Percentiles rank a stretch among this genome's conserved stretches.
phyloP scores from a whole-genome alignment of 176 grass and related monocot genomes.

The Ampelocalamus luodianensis region DNA sequence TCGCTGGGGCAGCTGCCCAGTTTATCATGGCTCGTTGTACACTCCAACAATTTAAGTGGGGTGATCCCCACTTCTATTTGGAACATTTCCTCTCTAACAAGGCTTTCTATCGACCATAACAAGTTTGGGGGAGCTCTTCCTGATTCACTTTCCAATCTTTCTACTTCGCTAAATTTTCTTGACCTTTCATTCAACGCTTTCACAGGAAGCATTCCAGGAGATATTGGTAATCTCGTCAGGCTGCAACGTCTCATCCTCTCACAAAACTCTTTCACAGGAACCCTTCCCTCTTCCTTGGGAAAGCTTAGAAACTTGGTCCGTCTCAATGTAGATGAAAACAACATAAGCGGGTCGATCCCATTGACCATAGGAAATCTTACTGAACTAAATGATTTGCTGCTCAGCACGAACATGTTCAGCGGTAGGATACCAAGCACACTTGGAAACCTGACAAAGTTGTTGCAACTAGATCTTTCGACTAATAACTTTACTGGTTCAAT shows the following conservation, averaged over 20 bases:
- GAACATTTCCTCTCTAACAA: constrained; percentile 25
- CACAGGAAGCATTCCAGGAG: constrained; percentile 23
- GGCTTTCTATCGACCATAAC: not conserved
- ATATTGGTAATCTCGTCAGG: constrained; percentile 31
- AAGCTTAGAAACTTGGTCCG: constrained; percentile 2
- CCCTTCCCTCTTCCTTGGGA: constrained; percentile 41
- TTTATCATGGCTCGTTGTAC: not conserved
- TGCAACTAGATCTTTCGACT: not conserved
- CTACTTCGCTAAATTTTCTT: not conserved
- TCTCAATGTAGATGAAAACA: not conserved
- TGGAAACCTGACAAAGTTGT: constrained; percentile 26
- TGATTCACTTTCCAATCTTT: constrained; percentile 36
- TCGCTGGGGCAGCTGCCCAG: constrained; percentile 9
- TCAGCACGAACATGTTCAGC: not conserved
- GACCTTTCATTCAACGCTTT: not conserved
- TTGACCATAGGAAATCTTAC: constrained; percentile 37
- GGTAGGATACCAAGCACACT: constrained; percentile 43
- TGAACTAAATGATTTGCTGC: constrained; percentile 28
- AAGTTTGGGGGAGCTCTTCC: constrained; percentile 37
- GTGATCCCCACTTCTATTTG: constrained; percentile 34
- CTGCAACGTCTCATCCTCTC: not conserved
- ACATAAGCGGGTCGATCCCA: constrained; percentile 15
- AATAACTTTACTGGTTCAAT: constrained; percentile 42
- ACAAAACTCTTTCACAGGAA: constrained; percentile 27
- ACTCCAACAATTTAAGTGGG: constrained; percentile 21